Evolutionary conservation across 176 grass and related monocot species (phyloP), one percentile per base, ranked within the genome.

Genomic region (Melocanna baccifera): DNA sequence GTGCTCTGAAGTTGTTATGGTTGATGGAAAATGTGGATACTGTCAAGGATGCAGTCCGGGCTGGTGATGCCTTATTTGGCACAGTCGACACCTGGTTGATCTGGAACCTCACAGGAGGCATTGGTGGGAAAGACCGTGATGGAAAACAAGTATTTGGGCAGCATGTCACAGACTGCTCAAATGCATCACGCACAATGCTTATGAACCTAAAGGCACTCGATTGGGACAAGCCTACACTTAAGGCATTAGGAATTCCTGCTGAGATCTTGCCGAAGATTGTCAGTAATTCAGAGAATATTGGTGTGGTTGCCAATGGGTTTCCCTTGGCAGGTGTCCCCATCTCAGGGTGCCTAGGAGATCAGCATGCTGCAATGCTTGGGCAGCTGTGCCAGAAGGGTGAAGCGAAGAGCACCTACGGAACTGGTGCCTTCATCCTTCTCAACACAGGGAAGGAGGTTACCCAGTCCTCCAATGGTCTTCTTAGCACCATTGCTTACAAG

Each of bases 51-150:
- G 96, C 93, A 18, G 37, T 98, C 41, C 23, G 2, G 34, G 74
- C 77, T 22, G 93, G 91, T 65, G 91, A 95, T 45, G 96, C 93
- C 20, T 79, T 98, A 22, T 95, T 98, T 66, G 96, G 96, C 67
- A 98, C 96, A 7, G 84, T 98, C 0, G 96, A 98, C 30, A 90
- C 96, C 42, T 98, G 96, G 96, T 90, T 95, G 66, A 98, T 98
- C 30, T 98, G 96, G 96, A 95, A 98, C 84, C 89, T 95, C 40
- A 98, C 96, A 20, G 93, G 93, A 28, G 96, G 92, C 6, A 61
- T 85, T 28, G 59, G 63, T 16, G 39, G 73, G 14, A 62, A 41
- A 56, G 81, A 85, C 39, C 19, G 1, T 48, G 83, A 91, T 22
- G 89, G 87, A 41, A 94, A 75, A 16, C 56, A 76, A 11, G 77